These are phyloP conservation scores for Exophiala spinifera DNA, from an alignment of 2,329 filamentous ascomycete species.

Conservation along the genomic window DNA sequence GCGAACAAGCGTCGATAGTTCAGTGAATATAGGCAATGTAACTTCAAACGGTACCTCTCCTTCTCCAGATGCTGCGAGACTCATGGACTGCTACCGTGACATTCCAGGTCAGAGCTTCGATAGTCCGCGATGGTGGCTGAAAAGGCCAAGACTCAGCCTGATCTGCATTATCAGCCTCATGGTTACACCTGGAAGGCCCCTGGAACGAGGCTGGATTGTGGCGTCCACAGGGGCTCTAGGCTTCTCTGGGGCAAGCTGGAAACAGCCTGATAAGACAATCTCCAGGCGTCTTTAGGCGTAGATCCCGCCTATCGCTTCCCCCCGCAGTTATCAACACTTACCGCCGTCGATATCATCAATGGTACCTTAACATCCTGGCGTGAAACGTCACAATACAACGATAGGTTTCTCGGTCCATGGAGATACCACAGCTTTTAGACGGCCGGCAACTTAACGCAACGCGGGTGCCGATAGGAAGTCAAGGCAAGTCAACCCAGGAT, in stretches of 20 bases:
- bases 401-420: background rate
- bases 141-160: background rate
- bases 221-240: too few species aligned
- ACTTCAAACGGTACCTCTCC: background rate
- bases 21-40: background rate
- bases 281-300: too few species aligned
- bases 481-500: too few species aligned
- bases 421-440: background rate
- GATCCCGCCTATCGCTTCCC: background rate
- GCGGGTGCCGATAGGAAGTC: too few species aligned
- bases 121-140: background rate
- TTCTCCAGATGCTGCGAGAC: background rate
- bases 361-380: background rate
- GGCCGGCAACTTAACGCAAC: too few species aligned
- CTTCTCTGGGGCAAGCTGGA: too few species aligned
- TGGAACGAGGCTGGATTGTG: too few species aligned
- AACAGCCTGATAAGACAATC: too few species aligned
- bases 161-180: background rate
- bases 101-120: background rate
- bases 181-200: too few species aligned
- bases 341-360: background rate
- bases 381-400: background rate
- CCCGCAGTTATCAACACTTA: background rate
- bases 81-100: background rate
- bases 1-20: background rate